phyloP scores from a whole-genome alignment of 1,139 yeast genomes.

The Yamadazyma atlantica region DNA sequence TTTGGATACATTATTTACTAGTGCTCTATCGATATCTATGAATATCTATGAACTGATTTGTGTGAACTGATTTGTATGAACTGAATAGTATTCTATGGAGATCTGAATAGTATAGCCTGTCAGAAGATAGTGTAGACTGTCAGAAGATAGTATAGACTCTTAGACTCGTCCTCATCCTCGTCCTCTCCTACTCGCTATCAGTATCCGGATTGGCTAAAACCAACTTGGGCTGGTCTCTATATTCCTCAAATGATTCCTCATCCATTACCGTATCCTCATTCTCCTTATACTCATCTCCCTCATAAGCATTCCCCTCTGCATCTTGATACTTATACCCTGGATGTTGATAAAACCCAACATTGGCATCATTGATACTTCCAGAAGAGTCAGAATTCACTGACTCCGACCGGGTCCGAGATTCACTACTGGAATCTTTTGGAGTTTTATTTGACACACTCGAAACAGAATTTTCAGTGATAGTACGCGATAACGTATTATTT shows the following conservation, averaged over 20 bases:
- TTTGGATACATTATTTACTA: too few relatives aligned
- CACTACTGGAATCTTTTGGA: neutral
- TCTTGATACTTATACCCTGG: slow-evolving; percentile 41
- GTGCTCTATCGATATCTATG: too few relatives aligned
- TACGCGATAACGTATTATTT: slow-evolving; percentile 29
- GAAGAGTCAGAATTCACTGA: slow-evolving; percentile 17
- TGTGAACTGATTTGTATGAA: too few relatives aligned
- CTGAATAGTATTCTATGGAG: too few relatives aligned
- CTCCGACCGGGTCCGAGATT: slow-evolving; percentile 6
- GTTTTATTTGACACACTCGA: slow-evolving; percentile 16
- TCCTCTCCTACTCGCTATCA: slow-evolving; percentile 16
- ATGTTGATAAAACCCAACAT: slow-evolving; percentile 39
- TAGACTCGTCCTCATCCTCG: too few relatives aligned
- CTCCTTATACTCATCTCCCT: too few relatives aligned
- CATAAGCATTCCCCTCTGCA: slow-evolving; percentile 20
- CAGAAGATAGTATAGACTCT: too few relatives aligned
- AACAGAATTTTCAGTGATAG: slow-evolving; percentile 29
- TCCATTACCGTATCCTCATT: slow-evolving; percentile 8
- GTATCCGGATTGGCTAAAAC: slow-evolving; percentile 73
- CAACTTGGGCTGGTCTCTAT: slow-evolving; percentile 48
- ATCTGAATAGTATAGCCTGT: too few relatives aligned
- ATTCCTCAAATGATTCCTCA: slow-evolving; percentile 14
- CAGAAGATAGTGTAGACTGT: too few relatives aligned
- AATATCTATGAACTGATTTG: too few relatives aligned
- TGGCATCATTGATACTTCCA: slow-evolving; percentile 15